A percentile compares a stretch with the other conserved stretches of the same genome.
These are phyloP conservation scores for Arthroderma sp. DNA, from an alignment of 2,329 filamentous ascomycete genomes.

Conservation along the genomic window DNA sequence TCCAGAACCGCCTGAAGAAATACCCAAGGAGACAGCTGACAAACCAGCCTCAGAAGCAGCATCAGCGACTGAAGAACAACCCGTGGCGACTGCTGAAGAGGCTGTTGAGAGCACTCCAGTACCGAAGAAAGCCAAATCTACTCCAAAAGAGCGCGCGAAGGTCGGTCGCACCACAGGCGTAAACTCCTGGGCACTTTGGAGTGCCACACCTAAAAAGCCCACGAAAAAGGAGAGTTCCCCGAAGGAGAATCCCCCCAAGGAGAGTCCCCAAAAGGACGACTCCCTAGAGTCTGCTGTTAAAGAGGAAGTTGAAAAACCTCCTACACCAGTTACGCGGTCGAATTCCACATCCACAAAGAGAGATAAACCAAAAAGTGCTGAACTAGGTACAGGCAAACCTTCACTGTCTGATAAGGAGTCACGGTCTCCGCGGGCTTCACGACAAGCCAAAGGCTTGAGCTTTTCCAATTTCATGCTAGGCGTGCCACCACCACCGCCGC, in stretches of 20 bases:
- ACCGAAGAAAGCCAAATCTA: conserved; percentile 42
- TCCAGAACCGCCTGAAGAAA: conserved; percentile 18
- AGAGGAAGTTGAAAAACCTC: conserved; percentile 30
- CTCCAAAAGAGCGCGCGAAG: conserved; percentile 56
- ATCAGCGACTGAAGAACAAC: conserved; percentile 16
- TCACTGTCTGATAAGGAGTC: conserved; percentile 61
- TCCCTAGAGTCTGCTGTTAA: conserved; percentile 12
- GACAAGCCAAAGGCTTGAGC: conserved; percentile 45
- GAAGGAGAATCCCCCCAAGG: neutral
- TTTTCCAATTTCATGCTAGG: conserved; percentile 53
- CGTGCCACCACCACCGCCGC: conserved; percentile 44
- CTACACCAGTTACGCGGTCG: conserved; percentile 37
- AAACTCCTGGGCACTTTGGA: conserved; percentile 68
- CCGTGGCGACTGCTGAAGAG: conserved; percentile 36
- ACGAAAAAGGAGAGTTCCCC: conserved; percentile 37
- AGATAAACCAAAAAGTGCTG: conserved; percentile 47
- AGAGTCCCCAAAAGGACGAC: neutral
- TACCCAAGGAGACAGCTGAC: conserved; percentile 14
- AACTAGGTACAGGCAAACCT: conserved; percentile 48
- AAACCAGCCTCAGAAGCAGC: conserved; percentile 14
- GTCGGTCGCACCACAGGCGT: conserved; percentile 55
- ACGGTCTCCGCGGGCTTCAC: conserved; percentile 41
- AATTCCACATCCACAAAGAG: conserved; percentile 43
- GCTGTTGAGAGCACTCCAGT: conserved; percentile 38
- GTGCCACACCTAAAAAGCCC: conserved; percentile 38